Percentiles rank a stretch among this genome's conserved stretches.
phyloP scores from a whole-genome alignment of 139 green algal genomes.

The Chlamydomonas schloesseri region DNA sequence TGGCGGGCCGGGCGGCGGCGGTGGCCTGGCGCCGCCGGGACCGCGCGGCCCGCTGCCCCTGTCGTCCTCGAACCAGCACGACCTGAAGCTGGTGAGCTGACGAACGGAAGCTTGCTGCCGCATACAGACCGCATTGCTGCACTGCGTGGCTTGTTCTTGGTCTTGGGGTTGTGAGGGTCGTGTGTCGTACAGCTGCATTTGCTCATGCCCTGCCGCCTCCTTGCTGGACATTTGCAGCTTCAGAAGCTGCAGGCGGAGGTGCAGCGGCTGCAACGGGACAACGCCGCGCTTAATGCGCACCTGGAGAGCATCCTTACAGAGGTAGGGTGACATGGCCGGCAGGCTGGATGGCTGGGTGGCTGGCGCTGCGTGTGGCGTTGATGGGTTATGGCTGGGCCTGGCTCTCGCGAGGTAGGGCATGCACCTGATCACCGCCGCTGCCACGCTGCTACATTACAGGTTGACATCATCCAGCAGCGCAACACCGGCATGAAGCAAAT shows the following conservation, averaged over 20 bases:
- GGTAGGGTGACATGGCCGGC: no score
- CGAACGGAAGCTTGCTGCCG: no score
- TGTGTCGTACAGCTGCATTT: no score
- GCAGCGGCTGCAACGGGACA: neutral
- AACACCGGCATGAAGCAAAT: conserved; percentile 38
- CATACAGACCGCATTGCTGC: neutral
- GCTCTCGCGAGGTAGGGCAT: no score
- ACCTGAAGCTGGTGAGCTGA: neutral
- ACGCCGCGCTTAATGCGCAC: conserved; percentile 7
- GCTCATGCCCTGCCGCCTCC: neutral
- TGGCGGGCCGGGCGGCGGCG: neutral
- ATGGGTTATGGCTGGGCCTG: no score
- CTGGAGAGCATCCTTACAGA: neutral
- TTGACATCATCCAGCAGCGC: conserved; percentile 12
- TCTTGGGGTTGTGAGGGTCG: no score
- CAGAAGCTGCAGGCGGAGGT: conserved; percentile 20
- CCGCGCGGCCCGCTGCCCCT: neutral
- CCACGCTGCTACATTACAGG: neutral
- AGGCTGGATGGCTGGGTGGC: no score
- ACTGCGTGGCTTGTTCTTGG: no score
- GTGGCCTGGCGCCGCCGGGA: neutral
- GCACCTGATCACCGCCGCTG: no score
- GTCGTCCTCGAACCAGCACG: neutral
- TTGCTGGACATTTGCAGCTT: neutral
- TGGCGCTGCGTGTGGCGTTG: no score